Conservation (phyloP, 2,329 filamentous ascomycete genomes). For the Chaetomium globosum region DNA sequence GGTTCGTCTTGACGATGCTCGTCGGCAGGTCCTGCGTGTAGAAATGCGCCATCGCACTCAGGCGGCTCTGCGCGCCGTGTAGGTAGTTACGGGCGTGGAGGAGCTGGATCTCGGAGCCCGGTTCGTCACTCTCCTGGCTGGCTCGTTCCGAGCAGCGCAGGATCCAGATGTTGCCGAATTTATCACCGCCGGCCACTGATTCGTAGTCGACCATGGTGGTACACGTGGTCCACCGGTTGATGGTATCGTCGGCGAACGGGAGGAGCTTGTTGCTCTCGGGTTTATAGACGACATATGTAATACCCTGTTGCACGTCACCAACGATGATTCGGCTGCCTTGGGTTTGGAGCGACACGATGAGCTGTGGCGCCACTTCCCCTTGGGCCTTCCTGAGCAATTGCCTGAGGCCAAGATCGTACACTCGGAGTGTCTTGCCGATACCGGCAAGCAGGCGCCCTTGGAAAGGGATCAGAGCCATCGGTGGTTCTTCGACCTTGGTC, state of each 20-base stretch:
- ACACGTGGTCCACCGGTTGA: constrained; percentile 87
- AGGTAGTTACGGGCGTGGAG: constrained; percentile 87
- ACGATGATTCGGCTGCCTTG: constrained; percentile 90
- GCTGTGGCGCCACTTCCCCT: constrained; percentile 72
- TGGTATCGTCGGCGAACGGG: constrained; percentile 87
- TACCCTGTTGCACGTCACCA: constrained; percentile 87
- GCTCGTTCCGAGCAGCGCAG: constrained; percentile 83
- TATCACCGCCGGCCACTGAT: constrained; percentile 90
- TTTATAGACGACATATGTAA: constrained; percentile 94
- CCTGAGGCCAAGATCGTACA: constrained; percentile 92
- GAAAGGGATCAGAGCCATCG: constrained; percentile 87
- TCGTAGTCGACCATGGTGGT: constrained; percentile 97
- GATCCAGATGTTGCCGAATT: constrained; percentile 96
- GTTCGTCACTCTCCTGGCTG: constrained; percentile 88
- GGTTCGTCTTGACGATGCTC: constrained; percentile 81
- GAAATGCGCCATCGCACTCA: constrained; percentile 84
- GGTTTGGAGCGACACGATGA: constrained; percentile 87
- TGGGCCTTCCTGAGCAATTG: constrained; percentile 92
- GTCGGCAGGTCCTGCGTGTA: constrained; percentile 92
- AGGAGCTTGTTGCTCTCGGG: constrained; percentile 87
- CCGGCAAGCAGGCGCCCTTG: constrained; percentile 88
- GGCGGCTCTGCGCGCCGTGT: constrained; percentile 81
- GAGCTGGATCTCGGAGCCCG: constrained; percentile 87
- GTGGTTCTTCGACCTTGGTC: constrained; percentile 86
- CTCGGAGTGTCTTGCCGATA: constrained; percentile 75